Evolutionary conservation across 2,329 filamentous ascomycete species (phyloP).

Genomic region (Periconia macrospinosa): DNA sequence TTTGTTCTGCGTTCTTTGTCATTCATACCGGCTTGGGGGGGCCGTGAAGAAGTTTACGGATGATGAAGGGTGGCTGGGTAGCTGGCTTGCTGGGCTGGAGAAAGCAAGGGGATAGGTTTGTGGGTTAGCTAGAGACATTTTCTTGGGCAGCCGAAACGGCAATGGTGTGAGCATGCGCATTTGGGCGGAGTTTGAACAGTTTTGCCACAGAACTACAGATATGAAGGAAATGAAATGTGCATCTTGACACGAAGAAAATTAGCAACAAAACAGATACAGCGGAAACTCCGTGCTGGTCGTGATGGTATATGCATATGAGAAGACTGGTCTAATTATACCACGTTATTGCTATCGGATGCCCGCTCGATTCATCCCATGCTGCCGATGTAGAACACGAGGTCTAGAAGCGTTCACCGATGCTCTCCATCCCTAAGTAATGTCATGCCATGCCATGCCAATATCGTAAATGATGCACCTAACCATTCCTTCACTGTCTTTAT

Average conservation of each 20-base stretch:
- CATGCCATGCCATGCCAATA: no score
- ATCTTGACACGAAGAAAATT: not conserved
- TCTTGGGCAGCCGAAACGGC: not conserved
- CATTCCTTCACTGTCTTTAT: no score
- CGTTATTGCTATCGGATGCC: no score
- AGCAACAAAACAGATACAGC: not conserved
- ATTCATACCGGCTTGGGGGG: not conserved
- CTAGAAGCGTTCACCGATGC: not conserved
- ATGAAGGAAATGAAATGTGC: constrained; percentile 3
- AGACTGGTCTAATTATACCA: not conserved
- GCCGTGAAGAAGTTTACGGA: not conserved
- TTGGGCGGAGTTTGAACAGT: constrained; percentile 4
- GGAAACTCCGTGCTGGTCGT: no score
- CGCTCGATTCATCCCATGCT: not conserved
- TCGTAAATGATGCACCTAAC: no score
- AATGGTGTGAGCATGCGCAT: constrained; percentile 2
- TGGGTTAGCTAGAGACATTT: not conserved
- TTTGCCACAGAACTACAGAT: constrained; percentile 1
- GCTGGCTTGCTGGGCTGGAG: not conserved
- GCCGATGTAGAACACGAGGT: not conserved
- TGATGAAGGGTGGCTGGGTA: not conserved
- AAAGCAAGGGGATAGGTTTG: not conserved
- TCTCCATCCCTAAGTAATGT: no score
- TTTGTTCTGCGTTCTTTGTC: not conserved
- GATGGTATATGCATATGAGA: not conserved